A percentile compares a stretch with the other conserved stretches of the same genome.
Evolutionary conservation across 192 early-diverging fungal species (phyloP).

Genomic region (Backusella morwellensis): DNA sequence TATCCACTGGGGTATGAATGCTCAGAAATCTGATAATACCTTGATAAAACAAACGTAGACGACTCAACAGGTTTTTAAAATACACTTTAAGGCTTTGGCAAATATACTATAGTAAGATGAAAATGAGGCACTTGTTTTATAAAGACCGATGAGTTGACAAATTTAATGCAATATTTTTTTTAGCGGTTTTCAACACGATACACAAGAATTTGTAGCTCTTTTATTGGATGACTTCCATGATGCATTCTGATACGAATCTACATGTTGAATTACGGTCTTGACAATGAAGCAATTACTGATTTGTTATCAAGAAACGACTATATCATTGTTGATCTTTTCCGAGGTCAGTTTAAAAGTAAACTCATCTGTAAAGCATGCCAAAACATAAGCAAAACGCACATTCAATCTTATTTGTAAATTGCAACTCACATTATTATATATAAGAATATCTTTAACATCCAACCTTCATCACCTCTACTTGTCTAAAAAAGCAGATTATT

Average conservation of each 20-base stretch:
- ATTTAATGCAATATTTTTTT: slow-evolving; percentile 51
- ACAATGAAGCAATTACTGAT: too few species aligned
- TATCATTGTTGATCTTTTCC: slow-evolving; percentile 21
- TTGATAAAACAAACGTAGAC: slow-evolving; percentile 65
- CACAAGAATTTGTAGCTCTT: slow-evolving; percentile 78
- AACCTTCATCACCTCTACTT: not conserved
- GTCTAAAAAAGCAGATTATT: not conserved
- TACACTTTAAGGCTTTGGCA: slow-evolving; percentile 62
- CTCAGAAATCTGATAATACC: slow-evolving; percentile 58
- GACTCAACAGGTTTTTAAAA: slow-evolving; percentile 46
- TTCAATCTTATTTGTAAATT: not conserved
- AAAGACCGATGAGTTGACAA: slow-evolving; percentile 29
- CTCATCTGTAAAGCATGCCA: slow-evolving; percentile 11
- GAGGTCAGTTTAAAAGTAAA: slow-evolving; percentile 30
- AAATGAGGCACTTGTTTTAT: not conserved
- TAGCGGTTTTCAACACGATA: slow-evolving; percentile 81
- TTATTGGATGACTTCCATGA: slow-evolving; percentile 27
- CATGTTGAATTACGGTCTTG: too few species aligned
- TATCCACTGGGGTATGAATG: slow-evolving; percentile 73
- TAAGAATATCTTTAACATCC: not conserved
- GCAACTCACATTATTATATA: not conserved
- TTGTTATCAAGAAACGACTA: not conserved
- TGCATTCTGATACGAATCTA: too few species aligned
- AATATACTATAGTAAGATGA: not conserved
- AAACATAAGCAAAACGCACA: not conserved